Base-by-base conservation (phyloP, 2,329 filamentous ascomycete genomes). In the Tolypocladium ophioglossoides region DNA sequence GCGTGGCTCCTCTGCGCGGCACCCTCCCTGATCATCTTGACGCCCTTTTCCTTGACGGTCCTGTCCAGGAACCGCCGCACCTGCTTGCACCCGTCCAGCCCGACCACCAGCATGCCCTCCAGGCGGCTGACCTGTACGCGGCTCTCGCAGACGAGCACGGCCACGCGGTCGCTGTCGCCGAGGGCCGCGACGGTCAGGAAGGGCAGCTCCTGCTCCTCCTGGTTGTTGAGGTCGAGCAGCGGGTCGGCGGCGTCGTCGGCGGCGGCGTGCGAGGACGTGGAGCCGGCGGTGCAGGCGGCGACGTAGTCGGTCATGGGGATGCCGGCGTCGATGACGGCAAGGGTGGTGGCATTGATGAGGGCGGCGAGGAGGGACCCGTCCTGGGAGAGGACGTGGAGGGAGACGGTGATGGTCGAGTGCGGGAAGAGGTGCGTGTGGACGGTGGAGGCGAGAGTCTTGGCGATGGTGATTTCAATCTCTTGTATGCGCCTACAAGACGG, bases 241-340 rank as follows among this genome's bases (percentile, higher is more conserved):
- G 89, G 89, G 63, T 95, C 89, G 12, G 87, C 86, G 3, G 67
- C 68, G 56, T 88, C 86, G 64, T 87, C 85, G 54, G 81, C 82
- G 1, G 77, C 76, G 0, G 80, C 76, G 60, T 86, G 81, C 0
- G 83, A 80, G 0, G 84, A 84, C 0, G 87, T 89, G 16, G 86
- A 88, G 4, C 91, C 94, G 0, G 90, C 88, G 0, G 91, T 96
- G 71, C 89, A 95, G 7, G 91, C 90, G 24, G 85, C 84, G 3
- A 97, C 81, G 67, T 96, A 95, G 66, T 95, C 90, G 3, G 85
- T 84, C 91, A 97, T 96, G 27, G 94, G 94, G 22, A 99, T 86
- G 52, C 94, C 94, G 0, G 94, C 94, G 67, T 99, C 94, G 58
- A 97, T 86, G 24, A 97, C 82, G 0, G 94, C 94, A 14, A 99